Percentiles rank a stretch among this genome's conserved stretches.
Conservation (phyloP, 2,329 filamentous ascomycete genomes). For the Aspergillus felis region DNA sequence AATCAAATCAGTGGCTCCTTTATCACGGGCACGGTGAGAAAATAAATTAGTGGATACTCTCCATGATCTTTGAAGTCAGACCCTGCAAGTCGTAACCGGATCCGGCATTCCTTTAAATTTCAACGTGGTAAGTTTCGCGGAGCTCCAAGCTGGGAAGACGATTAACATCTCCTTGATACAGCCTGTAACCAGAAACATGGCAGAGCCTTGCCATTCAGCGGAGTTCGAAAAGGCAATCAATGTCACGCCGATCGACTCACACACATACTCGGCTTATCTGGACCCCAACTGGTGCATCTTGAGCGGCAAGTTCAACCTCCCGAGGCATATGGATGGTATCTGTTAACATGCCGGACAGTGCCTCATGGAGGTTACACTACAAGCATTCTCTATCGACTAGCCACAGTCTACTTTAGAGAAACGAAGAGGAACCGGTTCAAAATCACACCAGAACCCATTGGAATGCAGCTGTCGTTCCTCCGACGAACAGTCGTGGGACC, state of each 20-base stretch:
- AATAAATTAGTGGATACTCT: no score
- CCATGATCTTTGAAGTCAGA: no score
- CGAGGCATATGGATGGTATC: neutral
- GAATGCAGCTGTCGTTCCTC: slow-evolving; percentile 59
- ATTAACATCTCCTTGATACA: neutral
- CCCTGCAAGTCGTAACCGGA: no score
- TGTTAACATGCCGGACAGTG: slow-evolving; percentile 39
- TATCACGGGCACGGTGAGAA: no score
- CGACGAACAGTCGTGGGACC: slow-evolving; percentile 55
- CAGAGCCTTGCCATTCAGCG: neutral
- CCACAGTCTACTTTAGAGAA: slow-evolving; percentile 53
- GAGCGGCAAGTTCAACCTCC: slow-evolving; percentile 41
- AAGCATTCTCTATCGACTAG: slow-evolving; percentile 56
- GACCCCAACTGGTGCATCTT: slow-evolving; percentile 58
- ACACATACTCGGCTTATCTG: slow-evolving; percentile 52
- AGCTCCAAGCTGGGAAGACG: neutral
- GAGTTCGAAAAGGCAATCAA: slow-evolving; percentile 21
- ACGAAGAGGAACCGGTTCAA: slow-evolving; percentile 47
- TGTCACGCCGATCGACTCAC: slow-evolving; percentile 15
- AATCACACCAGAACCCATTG: slow-evolving; percentile 51
- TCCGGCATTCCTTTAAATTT: no score
- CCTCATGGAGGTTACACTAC: slow-evolving; percentile 66
- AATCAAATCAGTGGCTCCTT: no score
- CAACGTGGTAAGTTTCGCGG: no score
- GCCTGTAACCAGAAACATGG: neutral